Conservation (phyloP, 495 filamentous ascomycete genomes). For the Aspergillus baeticus region DNA sequence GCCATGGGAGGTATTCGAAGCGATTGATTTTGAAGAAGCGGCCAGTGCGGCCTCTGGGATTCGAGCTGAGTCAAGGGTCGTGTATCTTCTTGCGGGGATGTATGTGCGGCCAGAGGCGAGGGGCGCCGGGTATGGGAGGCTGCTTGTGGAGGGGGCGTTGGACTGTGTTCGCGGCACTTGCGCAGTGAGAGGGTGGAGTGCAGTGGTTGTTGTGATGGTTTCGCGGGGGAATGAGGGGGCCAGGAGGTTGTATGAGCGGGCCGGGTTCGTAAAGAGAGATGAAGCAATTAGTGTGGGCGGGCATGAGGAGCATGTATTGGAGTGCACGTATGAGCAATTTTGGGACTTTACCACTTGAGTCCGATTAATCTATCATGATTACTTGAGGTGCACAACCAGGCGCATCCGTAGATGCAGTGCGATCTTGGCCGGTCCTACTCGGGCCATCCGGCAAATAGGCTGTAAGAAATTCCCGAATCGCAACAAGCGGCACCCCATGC, state of each 20-base stretch:
- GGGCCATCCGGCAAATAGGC: too few species aligned
- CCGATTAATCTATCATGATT: too few species aligned
- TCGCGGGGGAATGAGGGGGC: not conserved
- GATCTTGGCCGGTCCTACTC: too few species aligned
- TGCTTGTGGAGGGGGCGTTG: not conserved
- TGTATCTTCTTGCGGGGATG: not conserved
- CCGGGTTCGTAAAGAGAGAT: not conserved
- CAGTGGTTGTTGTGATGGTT: not conserved
- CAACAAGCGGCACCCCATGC: slow-evolving; percentile 4
- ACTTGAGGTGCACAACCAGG: too few species aligned
- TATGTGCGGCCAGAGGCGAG: not conserved
- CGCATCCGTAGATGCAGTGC: too few species aligned
- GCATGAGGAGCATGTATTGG: not conserved
- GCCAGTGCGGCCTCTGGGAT: not conserved
- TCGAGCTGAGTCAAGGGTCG: not conserved
- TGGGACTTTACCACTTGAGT: too few species aligned
- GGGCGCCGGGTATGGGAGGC: not conserved
- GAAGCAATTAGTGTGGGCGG: not conserved
- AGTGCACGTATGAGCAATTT: too few species aligned
- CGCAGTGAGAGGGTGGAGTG: not conserved
- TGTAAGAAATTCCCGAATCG: slow-evolving; percentile 3
- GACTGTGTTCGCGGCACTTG: not conserved
- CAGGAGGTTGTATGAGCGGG: not conserved
- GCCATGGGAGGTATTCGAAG: not conserved
- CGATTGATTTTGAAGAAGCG: not conserved